A percentile compares a stretch with the other conserved stretches of the same genome.
phyloP scores from a whole-genome alignment of 768 basidiomycete genomes.

The Dacryopinax spathularia region DNA sequence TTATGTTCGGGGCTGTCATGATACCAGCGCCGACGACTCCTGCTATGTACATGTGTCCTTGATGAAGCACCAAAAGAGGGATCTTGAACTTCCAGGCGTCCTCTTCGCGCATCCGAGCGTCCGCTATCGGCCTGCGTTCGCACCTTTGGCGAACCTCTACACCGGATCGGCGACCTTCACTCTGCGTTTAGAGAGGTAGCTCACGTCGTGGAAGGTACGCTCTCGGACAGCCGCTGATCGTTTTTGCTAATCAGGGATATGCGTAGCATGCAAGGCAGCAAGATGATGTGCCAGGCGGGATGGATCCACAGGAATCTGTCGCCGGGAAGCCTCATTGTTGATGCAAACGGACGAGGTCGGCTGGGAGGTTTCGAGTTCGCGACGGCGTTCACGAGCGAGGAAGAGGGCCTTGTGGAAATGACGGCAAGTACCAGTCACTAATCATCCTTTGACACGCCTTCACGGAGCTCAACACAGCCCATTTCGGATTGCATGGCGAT shows the following conservation, averaged over 20 bases:
- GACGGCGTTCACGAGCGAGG: not conserved
- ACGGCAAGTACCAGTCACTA: not conserved
- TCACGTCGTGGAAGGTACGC: not conserved
- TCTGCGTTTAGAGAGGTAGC: not conserved
- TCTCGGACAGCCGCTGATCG: not conserved
- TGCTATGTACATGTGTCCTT: no score
- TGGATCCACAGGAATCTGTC: not conserved
- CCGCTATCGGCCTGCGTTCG: not conserved
- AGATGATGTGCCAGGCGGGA: not conserved
- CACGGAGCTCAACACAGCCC: not conserved
- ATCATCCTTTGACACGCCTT: not conserved
- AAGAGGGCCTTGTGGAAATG: not conserved
- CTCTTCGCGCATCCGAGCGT: not conserved
- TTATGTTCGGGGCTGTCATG: no score
- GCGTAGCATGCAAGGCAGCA: not conserved
- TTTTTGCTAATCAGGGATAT: not conserved
- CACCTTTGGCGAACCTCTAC: not conserved
- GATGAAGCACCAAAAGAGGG: no score
- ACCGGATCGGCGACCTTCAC: not conserved
- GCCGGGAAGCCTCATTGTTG: not conserved
- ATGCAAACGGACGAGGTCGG: not conserved
- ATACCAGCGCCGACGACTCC: no score
- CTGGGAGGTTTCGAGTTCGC: not conserved
- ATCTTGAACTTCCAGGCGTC: no score
- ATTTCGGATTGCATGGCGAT: not conserved